phyloP scores from a whole-genome alignment of 345 rosid genomes.

The Acer campestre region DNA sequence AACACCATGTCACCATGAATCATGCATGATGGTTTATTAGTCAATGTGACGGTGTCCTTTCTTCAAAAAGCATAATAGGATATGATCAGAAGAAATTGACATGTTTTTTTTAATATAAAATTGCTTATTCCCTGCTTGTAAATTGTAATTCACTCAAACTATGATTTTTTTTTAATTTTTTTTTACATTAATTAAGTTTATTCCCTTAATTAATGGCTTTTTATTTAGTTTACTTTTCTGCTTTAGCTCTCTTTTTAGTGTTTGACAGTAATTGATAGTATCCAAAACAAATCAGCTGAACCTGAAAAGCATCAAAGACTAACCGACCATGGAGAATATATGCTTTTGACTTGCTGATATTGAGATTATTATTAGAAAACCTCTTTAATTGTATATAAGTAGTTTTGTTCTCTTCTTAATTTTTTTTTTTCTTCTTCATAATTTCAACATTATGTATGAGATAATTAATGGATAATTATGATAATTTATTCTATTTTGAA shows the following conservation, averaged over 20 bases:
- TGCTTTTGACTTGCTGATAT: background rate
- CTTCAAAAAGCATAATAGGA: background rate
- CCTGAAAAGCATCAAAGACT: background rate
- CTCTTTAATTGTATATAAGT: no score
- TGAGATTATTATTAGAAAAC: background rate
- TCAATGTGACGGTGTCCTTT: background rate
- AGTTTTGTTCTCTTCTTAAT: no score
- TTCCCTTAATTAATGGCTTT: background rate
- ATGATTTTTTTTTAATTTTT: background rate
- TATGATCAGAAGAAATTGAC: background rate
- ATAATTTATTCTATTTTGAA: no score
- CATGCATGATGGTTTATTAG: background rate
- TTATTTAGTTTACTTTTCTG: background rate
- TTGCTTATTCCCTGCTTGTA: background rate
- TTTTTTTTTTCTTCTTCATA: no score
- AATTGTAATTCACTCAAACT: background rate
- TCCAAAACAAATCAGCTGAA: background rate
- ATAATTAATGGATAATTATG: no score
- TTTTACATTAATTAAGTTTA: background rate
- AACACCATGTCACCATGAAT: background rate
- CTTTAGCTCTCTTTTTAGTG: background rate
- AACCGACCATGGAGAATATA: slow-evolving; percentile 12
- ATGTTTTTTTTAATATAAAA: background rate
- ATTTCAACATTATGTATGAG: no score
- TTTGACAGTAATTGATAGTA: background rate